Base-by-base conservation (phyloP, 139 green algal genomes). In the Pycnococcus provasolii region DNA sequence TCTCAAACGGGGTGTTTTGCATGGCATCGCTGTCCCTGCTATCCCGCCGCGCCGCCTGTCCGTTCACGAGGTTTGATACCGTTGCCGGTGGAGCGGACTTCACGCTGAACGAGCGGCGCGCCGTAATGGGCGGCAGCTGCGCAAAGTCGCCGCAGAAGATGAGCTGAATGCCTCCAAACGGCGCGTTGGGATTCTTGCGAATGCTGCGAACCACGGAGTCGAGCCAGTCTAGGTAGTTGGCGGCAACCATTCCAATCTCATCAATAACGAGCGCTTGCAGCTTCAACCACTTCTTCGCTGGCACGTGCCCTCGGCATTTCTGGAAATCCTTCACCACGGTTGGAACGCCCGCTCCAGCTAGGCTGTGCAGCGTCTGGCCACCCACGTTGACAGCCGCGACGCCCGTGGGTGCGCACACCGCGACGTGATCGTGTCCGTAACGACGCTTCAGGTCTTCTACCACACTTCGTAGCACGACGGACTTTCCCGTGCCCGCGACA, bases 151-250 rank as follows among this genome's bases (percentile, higher is more conserved):
- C 84, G 3, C 69, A 86, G 4, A 90, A 66, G 1, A 90, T 60
- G 11, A 90, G 75, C 74, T 90, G 84, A 37, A 90, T 75, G 42
- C 84, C 84, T 2, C 84, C 84, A 71, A 89, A 90, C 41, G 82
- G 74, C 3, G 57, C 67, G 15, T 64, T 4, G 6, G 60, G 58
- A 73, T 41, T 73, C 67, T 8, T 68, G 58, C 39, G 60, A 68
- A 7, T 73, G 58, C 67, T 72, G 66, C 11, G n/a, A 62, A 69
- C 37, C 3, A 58, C 3, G 54, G 54, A 61, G 54, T 45, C 8
- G 5, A 37, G 7, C 41, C 9, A 7, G 11, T 6, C 68, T 54
- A 76, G 65, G 37, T 69, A 39, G 26, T 71, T 40, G 2, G 46
- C 70, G 45, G 64, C 61, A 3, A 76, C 42, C 70, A 76, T 76